Conservation (phyloP, 176 grass and related monocot species). For the Thalia dealbata region DNA sequence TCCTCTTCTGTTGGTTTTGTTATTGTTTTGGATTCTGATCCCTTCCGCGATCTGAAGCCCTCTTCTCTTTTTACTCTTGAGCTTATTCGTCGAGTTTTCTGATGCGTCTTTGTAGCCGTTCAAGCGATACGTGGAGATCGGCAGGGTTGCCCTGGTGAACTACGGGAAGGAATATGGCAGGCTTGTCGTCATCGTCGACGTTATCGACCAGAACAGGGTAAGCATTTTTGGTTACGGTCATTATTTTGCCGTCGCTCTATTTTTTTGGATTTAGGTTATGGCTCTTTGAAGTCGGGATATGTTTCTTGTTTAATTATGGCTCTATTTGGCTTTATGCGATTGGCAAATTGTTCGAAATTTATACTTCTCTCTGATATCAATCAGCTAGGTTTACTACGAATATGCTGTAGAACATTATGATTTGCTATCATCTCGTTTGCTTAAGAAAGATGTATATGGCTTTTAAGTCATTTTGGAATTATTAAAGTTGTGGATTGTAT, state of each 20-base stretch:
- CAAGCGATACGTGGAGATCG: slow-evolving; percentile 20
- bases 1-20: not conserved
- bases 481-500: no score
- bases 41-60: no score
- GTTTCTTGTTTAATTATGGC: not conserved
- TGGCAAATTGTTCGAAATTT: no score
- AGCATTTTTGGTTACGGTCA: not conserved
- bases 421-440: no score
- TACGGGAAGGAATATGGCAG: slow-evolving; percentile 19
- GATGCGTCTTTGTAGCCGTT: slow-evolving; percentile 3
- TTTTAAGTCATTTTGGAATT: no score
- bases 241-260: not conserved
- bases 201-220: slow-evolving; percentile 19
- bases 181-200: slow-evolving; percentile 20
- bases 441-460: no score
- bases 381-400: no score
- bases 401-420: no score
- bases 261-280: not conserved
- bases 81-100: not conserved
- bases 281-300: not conserved
- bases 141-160: slow-evolving; percentile 16
- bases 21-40: not conserved
- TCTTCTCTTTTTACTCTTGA: not conserved
- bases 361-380: no score
- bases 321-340: no score